Evolutionary conservation across 2,329 filamentous ascomycete species (phyloP).

Genomic region (Cladosporium colombiae): DNA sequence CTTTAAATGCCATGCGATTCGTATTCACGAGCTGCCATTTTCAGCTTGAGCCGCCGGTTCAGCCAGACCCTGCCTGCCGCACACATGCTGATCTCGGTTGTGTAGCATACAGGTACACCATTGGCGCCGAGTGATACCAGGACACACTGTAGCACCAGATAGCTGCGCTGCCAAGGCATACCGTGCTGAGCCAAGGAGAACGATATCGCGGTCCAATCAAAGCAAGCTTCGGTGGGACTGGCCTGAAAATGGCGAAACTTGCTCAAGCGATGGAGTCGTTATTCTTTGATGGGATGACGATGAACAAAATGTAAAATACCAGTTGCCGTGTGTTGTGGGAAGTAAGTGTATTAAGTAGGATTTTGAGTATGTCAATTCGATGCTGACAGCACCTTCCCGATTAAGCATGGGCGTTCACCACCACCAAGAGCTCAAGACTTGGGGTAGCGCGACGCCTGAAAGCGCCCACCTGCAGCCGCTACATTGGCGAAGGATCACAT

Average conservation of each 20-base stretch:
- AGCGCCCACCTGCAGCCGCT: background rate
- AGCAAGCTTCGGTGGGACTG: background rate
- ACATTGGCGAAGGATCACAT: background rate
- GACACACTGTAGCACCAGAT: background rate
- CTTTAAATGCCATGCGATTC: constrained; percentile 3
- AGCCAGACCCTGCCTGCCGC: background rate
- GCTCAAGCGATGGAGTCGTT: background rate
- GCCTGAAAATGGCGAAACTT: background rate
- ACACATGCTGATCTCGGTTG: constrained; percentile 4
- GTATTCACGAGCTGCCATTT: constrained; percentile 4
- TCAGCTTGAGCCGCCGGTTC: constrained; percentile 10
- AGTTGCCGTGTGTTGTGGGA: background rate
- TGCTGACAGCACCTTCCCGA: background rate
- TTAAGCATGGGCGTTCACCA: background rate
- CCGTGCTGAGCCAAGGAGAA: constrained; percentile 15
- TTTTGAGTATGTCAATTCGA: background rate
- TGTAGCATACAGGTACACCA: background rate
- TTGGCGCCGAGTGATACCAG: constrained; percentile 17
- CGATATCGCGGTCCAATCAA: constrained; percentile 17
- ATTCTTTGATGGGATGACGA: background rate
- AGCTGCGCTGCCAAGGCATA: constrained; percentile 10
- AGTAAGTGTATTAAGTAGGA: background rate
- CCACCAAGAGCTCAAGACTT: constrained; percentile 3
- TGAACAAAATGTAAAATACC: background rate
- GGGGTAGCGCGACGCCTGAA: background rate